Conservation (phyloP, 148 eudicot species). For the Dysphania ambrosioides region DNA sequence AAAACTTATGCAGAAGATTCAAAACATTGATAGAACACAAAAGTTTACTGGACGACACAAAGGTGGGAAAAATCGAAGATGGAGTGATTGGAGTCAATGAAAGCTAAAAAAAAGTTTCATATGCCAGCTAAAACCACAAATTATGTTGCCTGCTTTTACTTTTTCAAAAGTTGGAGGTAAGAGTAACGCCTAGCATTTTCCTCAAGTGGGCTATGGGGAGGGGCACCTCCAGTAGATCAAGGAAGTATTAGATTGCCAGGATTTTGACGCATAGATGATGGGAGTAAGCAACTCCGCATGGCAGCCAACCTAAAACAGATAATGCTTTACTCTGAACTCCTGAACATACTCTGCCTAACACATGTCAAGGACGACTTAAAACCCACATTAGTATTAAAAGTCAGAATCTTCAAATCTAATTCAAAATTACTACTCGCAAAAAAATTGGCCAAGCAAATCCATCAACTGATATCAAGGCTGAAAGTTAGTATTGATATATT, state of each 20-base stretch:
- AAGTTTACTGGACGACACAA: background rate
- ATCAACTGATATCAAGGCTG: background rate
- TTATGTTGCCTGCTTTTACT: conserved; percentile 14
- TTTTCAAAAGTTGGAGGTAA: conserved; percentile 17
- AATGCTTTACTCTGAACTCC: background rate
- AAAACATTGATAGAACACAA: no score
- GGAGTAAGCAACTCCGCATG: background rate
- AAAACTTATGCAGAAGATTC: background rate
- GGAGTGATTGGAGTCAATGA: conserved; percentile 18
- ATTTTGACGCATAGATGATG: background rate
- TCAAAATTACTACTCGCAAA: background rate
- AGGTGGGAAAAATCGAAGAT: background rate
- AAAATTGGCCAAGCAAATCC: background rate
- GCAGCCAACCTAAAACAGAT: background rate
- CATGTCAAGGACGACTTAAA: background rate
- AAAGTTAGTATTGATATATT: background rate
- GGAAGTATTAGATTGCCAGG: background rate
- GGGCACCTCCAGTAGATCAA: conserved; percentile 8
- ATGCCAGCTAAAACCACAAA: conserved; percentile 23
- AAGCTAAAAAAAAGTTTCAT: conserved; percentile 16
- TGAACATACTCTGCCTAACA: background rate
- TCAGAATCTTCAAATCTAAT: background rate
- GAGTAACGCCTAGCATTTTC: conserved; percentile 22
- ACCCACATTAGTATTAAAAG: background rate
- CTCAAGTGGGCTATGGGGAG: conserved; percentile 19